Evolutionary conservation across 345 rosid species (phyloP), one percentile per base, ranked within the genome.

Genomic region (Clarkia xantiana): DNA sequence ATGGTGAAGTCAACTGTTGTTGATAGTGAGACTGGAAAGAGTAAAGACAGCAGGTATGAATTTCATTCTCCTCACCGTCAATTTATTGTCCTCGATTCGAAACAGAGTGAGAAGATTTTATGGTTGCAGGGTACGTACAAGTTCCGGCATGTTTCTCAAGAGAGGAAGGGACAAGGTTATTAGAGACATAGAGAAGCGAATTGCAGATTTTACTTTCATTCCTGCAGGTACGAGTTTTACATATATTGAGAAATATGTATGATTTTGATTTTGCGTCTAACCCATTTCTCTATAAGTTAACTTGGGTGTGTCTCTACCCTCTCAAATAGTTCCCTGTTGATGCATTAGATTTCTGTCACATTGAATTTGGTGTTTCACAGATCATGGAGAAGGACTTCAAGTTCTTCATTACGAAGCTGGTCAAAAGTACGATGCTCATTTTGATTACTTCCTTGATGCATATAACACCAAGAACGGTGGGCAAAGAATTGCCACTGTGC

Each of bases 341-440:
- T 34, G 23, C 19, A 14, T 34, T 29, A 29, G 11, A 23, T 13
- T 13, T 12, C 15, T 15, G 42, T 29, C n/a, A 29, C 17, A 15
- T 20, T 9, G 13, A 20, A 47, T 15, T 34, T 12, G 25, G 25
- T 45, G 7, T 6, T 14, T 29, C 42, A 44, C 78, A 90, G 97
- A 90, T 58, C 77, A 90, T 61, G 97, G 95, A 36, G 97, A 90
- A 74, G 86, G 88, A 42, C 80, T 90, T 64, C 95, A 90, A 53
- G 55, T 90, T 68, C 86, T 86, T 66, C 88, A 81, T 52, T 86
- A 90, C 14, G 94, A 83, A 79, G 78, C 43, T 59, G 97, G 88
- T 43, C 91, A 90, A 68, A 86, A 81, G 70, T 86, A 90, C 36
- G 95, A 79, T 44, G 70, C 97, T 50, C 97, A 86, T 57, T 76